phyloP scores from a whole-genome alignment of 306 rosid species.

The Prinsepia uniflora region DNA sequence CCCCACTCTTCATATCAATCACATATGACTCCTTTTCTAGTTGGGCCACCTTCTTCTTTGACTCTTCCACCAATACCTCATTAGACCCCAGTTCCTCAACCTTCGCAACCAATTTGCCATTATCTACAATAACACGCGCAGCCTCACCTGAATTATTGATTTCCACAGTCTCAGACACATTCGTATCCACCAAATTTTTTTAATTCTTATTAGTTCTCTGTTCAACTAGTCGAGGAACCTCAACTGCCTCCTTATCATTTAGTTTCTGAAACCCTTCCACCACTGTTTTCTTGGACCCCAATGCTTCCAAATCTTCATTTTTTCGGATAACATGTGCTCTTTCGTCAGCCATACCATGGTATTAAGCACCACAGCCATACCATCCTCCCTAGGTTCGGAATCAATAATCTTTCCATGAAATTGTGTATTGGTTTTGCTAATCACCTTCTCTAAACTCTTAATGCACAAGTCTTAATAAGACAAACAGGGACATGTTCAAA shows the following conservation, averaged over 20 bases:
- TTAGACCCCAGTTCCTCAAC: slow-evolving; percentile 39
- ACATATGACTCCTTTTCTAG: slow-evolving; percentile 42
- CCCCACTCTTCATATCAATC: slow-evolving; percentile 53
- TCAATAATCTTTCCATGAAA: slow-evolving; percentile 76
- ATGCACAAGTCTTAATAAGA: neutral
- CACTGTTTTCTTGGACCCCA: slow-evolving; percentile 30
- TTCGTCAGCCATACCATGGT: slow-evolving; percentile 69
- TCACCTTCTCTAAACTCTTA: slow-evolving; percentile 78
- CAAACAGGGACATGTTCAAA: too few relatives aligned
- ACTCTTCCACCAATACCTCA: slow-evolving; percentile 32
- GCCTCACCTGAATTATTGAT: slow-evolving; percentile 48
- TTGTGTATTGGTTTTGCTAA: slow-evolving; percentile 55
- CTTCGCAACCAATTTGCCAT: slow-evolving; percentile 34
- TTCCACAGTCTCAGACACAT: slow-evolving; percentile 42
- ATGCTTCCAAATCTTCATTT: slow-evolving; percentile 29
- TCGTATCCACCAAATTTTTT: slow-evolving; percentile 33
- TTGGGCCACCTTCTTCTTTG: slow-evolving; percentile 41
- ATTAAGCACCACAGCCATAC: slow-evolving; percentile 63
- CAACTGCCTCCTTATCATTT: slow-evolving; percentile 23
- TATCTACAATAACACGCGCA: slow-evolving; percentile 27
- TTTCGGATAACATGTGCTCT: slow-evolving; percentile 15
- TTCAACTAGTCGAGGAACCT: slow-evolving; percentile 31
- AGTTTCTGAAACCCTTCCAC: slow-evolving; percentile 21
- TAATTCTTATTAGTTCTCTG: slow-evolving; percentile 41
- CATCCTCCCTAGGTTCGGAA: slow-evolving; percentile 76